Percentiles rank a stretch among this genome's conserved stretches.
Conservation (phyloP, 257 asterid genomes). For the Ajuga chamaepitys region DNA sequence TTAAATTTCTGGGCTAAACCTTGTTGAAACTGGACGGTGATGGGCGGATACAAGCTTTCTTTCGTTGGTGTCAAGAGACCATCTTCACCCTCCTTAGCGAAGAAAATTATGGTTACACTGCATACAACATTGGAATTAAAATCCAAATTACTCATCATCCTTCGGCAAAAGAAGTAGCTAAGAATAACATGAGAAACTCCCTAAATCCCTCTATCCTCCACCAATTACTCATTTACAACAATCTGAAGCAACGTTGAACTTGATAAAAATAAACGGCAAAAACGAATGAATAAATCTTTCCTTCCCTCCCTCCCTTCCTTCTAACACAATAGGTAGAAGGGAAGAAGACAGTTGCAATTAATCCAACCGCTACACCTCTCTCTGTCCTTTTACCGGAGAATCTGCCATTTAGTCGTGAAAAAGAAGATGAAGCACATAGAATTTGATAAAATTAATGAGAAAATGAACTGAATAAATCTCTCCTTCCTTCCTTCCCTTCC, state of each 20-base stretch:
- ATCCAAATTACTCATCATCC: background rate
- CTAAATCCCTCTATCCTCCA: background rate
- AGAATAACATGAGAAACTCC: background rate
- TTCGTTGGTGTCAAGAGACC: slow-evolving; percentile 47
- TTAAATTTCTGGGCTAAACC: slow-evolving; percentile 72
- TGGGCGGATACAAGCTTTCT: slow-evolving; percentile 46
- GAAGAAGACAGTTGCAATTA: background rate
- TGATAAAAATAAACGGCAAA: background rate
- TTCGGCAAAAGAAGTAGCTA: background rate
- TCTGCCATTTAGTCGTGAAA: background rate
- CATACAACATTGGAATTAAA: slow-evolving; percentile 14
- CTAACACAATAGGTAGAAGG: background rate
- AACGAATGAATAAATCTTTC: background rate
- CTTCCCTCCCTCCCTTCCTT: background rate
- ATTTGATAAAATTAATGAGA: background rate
- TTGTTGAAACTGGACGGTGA: slow-evolving; percentile 42
- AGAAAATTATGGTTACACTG: slow-evolving; percentile 68
- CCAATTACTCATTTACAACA: background rate
- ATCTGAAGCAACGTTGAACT: background rate
- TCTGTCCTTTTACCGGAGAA: too few relatives aligned
- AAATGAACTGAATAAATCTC: background rate
- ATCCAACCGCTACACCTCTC: too few relatives aligned
- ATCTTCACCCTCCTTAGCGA: slow-evolving; percentile 68
- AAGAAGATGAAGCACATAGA: background rate
- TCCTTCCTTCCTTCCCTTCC: background rate